Conservation (phyloP, 2,329 filamentous ascomycete genomes). For the Boeremia lycopersici region DNA sequence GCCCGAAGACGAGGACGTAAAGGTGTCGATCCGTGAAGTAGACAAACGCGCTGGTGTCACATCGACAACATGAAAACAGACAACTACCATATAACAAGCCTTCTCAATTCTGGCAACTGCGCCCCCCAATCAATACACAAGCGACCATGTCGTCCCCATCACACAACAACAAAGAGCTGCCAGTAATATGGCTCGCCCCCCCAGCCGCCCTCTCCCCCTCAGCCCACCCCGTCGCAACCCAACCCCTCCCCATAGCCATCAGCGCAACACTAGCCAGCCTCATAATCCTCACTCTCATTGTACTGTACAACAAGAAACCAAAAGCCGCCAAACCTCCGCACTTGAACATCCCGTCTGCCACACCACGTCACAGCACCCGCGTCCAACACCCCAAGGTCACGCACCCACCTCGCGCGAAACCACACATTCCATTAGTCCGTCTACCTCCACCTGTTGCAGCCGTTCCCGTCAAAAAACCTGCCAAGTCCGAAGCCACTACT, state of each 20-base stretch:
- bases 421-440: not conserved
- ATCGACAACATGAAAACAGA: not conserved
- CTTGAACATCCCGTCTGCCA: not conserved
- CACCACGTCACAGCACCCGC: not conserved
- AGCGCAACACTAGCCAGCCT: constrained; percentile 9
- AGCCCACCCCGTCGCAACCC: not conserved
- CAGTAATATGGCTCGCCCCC: constrained; percentile 8
- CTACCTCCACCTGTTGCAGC: not conserved
- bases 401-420: not conserved
- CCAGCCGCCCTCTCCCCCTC: constrained; percentile 5
- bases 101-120: not conserved
- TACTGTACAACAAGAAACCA: constrained; percentile 1
- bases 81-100: not conserved
- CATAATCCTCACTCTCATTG: not conserved
- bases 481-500: not conserved
- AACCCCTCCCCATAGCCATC: constrained; percentile 9
- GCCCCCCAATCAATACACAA: not conserved
- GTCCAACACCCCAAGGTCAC: not conserved
- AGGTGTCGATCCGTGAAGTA: constrained; percentile 7
- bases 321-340: not conserved
- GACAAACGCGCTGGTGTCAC: not conserved
- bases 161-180: not conserved
- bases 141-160: not conserved
- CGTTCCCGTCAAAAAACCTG: too few species aligned
- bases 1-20: constrained; percentile 8